A percentile compares a stretch with the other conserved stretches of the same genome.
Evolutionary conservation across 495 filamentous ascomycete genomes (phyloP).

Genomic region (Daldinia grandis): DNA sequence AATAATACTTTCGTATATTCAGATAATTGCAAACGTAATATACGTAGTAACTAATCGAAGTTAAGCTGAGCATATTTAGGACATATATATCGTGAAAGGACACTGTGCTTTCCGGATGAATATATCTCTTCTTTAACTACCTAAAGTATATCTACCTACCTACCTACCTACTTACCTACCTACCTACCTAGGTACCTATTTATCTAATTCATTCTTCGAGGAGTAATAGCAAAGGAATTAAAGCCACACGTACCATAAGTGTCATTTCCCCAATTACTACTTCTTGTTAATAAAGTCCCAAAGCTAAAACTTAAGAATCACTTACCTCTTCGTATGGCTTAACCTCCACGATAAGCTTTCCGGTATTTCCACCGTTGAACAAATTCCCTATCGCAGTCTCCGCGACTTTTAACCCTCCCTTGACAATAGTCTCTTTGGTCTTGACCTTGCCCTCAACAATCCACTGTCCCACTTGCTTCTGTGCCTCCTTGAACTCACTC

Average conservation of each 20-base stretch:
- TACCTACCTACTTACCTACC: no score
- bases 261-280: background rate
- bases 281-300: background rate
- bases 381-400: constrained; percentile 60
- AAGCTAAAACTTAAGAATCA: background rate
- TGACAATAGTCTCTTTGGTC: constrained; percentile 63
- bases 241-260: background rate
- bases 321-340: constrained; percentile 30
- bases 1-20: no score
- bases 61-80: no score
- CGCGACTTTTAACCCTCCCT: constrained; percentile 60
- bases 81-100: no score
- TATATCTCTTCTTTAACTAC: no score
- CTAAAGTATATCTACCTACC: no score
- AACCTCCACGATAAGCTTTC: constrained; percentile 49
- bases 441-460: constrained; percentile 64
- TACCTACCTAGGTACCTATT: no score
- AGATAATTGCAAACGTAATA: no score
- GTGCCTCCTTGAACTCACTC: constrained; percentile 51
- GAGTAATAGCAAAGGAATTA: no score
- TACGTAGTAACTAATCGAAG: no score
- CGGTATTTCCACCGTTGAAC: constrained; percentile 65
- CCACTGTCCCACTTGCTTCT: constrained; percentile 59
- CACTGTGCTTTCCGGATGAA: no score
- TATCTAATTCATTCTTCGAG: no score